Evolutionary conservation across 1,139 yeast genomes (phyloP).

Genomic region (Suhomyces bribrorum): DNA sequence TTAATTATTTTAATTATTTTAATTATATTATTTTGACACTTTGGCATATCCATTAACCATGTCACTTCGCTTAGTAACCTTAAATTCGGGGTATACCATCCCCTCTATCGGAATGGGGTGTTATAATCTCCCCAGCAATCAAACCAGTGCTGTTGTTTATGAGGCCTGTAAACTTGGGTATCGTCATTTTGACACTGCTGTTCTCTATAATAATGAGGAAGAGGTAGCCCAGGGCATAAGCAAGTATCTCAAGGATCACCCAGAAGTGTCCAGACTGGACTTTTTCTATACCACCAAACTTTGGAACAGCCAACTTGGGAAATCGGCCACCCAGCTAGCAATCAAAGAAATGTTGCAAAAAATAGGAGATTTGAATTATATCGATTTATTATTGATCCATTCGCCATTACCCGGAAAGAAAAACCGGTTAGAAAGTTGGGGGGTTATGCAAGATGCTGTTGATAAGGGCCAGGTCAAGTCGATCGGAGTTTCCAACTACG

Average conservation of each 20-base stretch:
- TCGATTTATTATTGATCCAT: constrained; percentile 56
- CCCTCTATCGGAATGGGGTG: constrained; percentile 44
- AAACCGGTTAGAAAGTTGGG: constrained; percentile 55
- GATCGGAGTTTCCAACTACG: constrained; percentile 73
- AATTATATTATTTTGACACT: too few species aligned
- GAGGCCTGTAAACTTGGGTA: constrained; percentile 53
- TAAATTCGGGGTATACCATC: constrained; percentile 30
- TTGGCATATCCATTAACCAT: constrained; percentile 1
- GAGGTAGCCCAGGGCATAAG: constrained; percentile 56
- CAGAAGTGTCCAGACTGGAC: constrained; percentile 52
- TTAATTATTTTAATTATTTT: too few species aligned
- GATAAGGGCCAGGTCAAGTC: constrained; percentile 53
- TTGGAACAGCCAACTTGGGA: constrained; percentile 40
- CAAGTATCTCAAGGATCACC: constrained; percentile 54
- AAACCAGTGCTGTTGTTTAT: constrained; percentile 38
- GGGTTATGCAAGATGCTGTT: constrained; percentile 68
- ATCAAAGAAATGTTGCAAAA: constrained; percentile 29
- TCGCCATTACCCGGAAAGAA: constrained; percentile 58
- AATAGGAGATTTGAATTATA: constrained; percentile 34
- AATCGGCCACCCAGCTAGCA: constrained; percentile 25
- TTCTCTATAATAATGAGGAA: constrained; percentile 54
- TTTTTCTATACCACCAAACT: constrained; percentile 61
- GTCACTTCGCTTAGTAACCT: constrained; percentile 13
- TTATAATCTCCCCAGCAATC: constrained; percentile 29
- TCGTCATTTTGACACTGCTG: constrained; percentile 63